Base-by-base conservation (phyloP, 2,329 filamentous ascomycete genomes). In the Xylariales sp. region DNA sequence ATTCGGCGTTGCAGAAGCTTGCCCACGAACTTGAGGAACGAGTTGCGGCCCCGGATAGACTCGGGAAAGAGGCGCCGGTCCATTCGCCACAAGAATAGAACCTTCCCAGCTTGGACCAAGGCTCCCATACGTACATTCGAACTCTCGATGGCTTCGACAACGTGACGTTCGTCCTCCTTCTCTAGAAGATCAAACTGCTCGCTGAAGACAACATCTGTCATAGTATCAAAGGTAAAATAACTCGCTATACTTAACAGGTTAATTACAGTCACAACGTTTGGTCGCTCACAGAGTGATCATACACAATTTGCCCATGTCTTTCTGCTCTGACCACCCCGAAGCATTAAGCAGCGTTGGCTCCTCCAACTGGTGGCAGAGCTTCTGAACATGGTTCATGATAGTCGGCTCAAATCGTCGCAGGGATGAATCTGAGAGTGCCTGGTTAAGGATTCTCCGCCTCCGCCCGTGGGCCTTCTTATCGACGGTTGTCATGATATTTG, bases 181-280 rank as follows among this genome's bases (percentile, higher is more conserved):
- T 31, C 32, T 5, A 43, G 29, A 7, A 41, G 21, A 28, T 41
- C 23, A 27, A 40, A 43, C 14, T 43, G 33, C 3, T 33, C 38
- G 8, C 38, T 33, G 25, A 43, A 43, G 7, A 41, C 25, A n/a
- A 43, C 29, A n/a, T 40, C 41, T 30, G 41, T 33, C 41, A 43
- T 43, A n/a, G 41, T 40, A 15, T 43, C 41, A 13, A 43, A 43
- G 1, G 41, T 40, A 6, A 43, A 33, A 20, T 38, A 41, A 24
- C 38, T 41, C 33, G 24, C 32, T 41, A 18, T 10, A n/a, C n/a
- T n/a, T n/a, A n/a, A n/a, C n/a, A n/a, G n/a, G n/a, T n/a, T n/a
- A n/a, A n/a, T n/a, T n/a, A n/a, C n/a, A n/a, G n/a, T n/a, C n/a
- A n/a, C n/a, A n/a, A n/a, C n/a, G n/a, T n/a, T n/a, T n/a, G n/a